Percentiles rank a stretch among this genome's conserved stretches.
phyloP scores from a whole-genome alignment of 108 stramenopile species.

The Cyclotella atomus region DNA sequence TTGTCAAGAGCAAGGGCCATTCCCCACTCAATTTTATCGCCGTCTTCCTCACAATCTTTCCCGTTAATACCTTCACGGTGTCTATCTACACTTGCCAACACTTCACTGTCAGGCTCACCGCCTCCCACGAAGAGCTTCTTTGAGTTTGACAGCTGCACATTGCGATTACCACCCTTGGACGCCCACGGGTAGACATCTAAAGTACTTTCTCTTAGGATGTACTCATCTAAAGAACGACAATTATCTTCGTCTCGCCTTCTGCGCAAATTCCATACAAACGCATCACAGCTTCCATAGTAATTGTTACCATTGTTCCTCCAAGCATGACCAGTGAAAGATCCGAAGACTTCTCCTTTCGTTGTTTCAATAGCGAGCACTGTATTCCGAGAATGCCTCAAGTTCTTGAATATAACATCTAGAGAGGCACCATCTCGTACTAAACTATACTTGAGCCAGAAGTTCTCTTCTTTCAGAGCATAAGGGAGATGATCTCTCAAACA shows the following conservation, averaged over 20 bases:
- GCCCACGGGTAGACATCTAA: slow-evolving; percentile 31
- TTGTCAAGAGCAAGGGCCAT: slow-evolving; percentile 34
- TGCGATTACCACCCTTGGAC: slow-evolving; percentile 23
- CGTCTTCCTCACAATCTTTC: not conserved
- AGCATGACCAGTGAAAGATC: slow-evolving; percentile 19
- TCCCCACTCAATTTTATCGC: slow-evolving; percentile 22
- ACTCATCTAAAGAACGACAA: slow-evolving; percentile 22
- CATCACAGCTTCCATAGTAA: slow-evolving; percentile 68
- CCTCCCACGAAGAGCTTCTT: slow-evolving; percentile 36
- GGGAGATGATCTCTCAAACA: slow-evolving; percentile 38
- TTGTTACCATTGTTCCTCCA: slow-evolving; percentile 37
- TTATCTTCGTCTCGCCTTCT: slow-evolving; percentile 26
- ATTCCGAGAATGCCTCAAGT: slow-evolving; percentile 5
- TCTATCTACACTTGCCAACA: not conserved
- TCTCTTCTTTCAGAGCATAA: slow-evolving; percentile 22
- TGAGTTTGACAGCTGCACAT: slow-evolving; percentile 33
- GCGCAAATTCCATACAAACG: slow-evolving; percentile 73
- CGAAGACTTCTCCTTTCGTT: slow-evolving; percentile 25
- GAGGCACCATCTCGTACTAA: slow-evolving; percentile 32
- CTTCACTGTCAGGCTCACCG: slow-evolving; percentile 23
- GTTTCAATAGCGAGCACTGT: slow-evolving; percentile 33
- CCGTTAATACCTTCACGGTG: not conserved
- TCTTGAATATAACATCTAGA: slow-evolving; percentile 14
- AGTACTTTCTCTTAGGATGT: slow-evolving; percentile 32
- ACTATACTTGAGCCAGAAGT: slow-evolving; percentile 33